phyloP scores from a whole-genome alignment of 352 stramenopile genomes.

The Phytophthora sp. region DNA sequence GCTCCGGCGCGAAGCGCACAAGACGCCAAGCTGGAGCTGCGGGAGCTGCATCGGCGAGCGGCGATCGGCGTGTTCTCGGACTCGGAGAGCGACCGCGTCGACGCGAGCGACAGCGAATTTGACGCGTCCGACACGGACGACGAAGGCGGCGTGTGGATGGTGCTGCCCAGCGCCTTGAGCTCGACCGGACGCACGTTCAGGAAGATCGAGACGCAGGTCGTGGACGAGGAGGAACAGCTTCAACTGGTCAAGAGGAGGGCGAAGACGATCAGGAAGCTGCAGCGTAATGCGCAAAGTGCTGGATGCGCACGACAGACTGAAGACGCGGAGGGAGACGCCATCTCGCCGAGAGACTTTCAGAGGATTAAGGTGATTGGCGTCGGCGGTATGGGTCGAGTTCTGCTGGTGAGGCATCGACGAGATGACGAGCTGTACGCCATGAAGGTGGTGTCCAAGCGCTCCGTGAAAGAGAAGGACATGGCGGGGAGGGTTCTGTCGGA shows the following conservation, averaged over 20 bases:
- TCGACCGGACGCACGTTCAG: constrained; percentile 58
- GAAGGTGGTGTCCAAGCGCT: constrained; percentile 74
- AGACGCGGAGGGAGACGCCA: neutral
- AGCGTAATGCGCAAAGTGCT: constrained; percentile 47
- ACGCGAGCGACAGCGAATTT: neutral
- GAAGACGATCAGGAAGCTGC: constrained; percentile 79
- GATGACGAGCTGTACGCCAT: constrained; percentile 77
- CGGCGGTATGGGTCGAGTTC: constrained; percentile 85
- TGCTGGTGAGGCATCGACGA: constrained; percentile 68
- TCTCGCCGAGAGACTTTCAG: constrained; percentile 78
- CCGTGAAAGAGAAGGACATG: constrained; percentile 58
- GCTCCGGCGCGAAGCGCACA: neutral
- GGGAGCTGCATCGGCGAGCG: constrained; percentile 23
- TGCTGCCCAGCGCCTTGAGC: constrained; percentile 61
- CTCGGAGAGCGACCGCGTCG: constrained; percentile 32
- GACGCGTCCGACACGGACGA: constrained; percentile 24
- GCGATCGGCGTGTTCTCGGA: constrained; percentile 38
- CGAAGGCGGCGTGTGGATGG: constrained; percentile 41
- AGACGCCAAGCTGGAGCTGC: neutral
- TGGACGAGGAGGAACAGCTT: constrained; percentile 61
- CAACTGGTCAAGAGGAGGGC: constrained; percentile 63
- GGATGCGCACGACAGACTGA: neutral
- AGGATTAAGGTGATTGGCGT: constrained; percentile 90
- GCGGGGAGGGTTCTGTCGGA: constrained; percentile 72
- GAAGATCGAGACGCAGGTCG: constrained; percentile 50